Conservation (phyloP, 2,329 filamentous ascomycete genomes). For the Aspergillus chevalieri region DNA sequence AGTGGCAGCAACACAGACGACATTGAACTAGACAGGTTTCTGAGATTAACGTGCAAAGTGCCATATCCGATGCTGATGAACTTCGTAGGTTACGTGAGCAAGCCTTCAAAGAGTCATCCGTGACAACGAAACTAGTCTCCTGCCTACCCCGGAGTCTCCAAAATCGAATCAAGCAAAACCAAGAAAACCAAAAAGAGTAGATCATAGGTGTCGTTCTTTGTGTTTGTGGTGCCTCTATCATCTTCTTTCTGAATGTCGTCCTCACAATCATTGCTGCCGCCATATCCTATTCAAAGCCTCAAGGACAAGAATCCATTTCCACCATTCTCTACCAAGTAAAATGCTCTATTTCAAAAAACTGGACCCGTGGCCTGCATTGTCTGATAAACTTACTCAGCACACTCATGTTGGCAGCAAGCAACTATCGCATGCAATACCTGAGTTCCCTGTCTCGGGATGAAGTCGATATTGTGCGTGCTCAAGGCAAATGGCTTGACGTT, state of each 20-base stretch:
- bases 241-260: slow-evolving; percentile 7
- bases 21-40: not conserved
- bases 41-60: no score
- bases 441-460: slow-evolving; percentile 46
- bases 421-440: slow-evolving; percentile 51
- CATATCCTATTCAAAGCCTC: slow-evolving; percentile 2
- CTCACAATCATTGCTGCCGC: slow-evolving; percentile 6
- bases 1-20: not conserved
- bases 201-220: slow-evolving; percentile 7
- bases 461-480: slow-evolving; percentile 43
- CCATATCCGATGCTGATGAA: no score
- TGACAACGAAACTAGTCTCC: not conserved
- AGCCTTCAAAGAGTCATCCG: not conserved
- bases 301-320: not conserved
- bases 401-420: slow-evolving; percentile 41
- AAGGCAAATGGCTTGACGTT: slow-evolving; percentile 39
- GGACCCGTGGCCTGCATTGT: slow-evolving; percentile 35
- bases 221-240: not conserved
- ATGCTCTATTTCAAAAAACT: slow-evolving; percentile 3
- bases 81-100: not conserved
- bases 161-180: not conserved
- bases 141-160: not conserved
- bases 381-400: slow-evolving; percentile 46
- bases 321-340: not conserved
- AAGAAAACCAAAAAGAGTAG: slow-evolving; percentile 2